Base-by-base conservation (phyloP, 371 early-diverging fungal genomes). In the Mucor mucedo region DNA sequence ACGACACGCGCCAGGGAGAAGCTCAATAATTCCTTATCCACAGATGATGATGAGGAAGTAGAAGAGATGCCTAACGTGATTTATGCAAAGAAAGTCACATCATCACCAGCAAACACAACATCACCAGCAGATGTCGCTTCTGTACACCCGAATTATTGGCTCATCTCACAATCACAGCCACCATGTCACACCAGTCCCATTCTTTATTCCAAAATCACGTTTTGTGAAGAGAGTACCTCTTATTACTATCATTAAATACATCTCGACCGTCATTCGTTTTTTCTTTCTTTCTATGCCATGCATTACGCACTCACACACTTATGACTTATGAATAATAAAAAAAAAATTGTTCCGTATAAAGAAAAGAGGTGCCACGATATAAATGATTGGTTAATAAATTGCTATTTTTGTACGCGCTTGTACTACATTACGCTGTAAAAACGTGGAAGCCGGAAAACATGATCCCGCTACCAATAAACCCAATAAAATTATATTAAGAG, bases 41-140 rank as follows among this genome's bases (percentile, higher is more conserved):
- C 40, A 8, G 56, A 56, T 42, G 55, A 55, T 42, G 56, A 56
- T n/a, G 56, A 56, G 13, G 56, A 56, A 29, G 56, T 44, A 57
- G 57, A 57, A 4, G 57, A 44, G 21, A 21, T 21, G 21, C 21
- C 21, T 21, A 21, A 21, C 21, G 21, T 21, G 21, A 21, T 21
- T 21, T 21, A 21, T 21, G 21, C 21, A 21, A 21, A 21, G 21
- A 21, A 21, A 21, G 21, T 21, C 21, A 21, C 21, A 21, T 21
- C 21, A 21, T 21, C 21, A 21, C 21, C 21, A 21, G 21, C 21
- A 21, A 21, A 21, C 21, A 21, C 21, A 21, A 21, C 21, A 21
- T 21, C 21, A 21, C 0, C 21, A 21, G 21, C 0, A 21, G 21
- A 21, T 21, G 21, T 21, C 21, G 21, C 21, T 21, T 21, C 21